phyloP scores from a whole-genome alignment of 2,329 filamentous ascomycete species.

The Ophiostoma montium region DNA sequence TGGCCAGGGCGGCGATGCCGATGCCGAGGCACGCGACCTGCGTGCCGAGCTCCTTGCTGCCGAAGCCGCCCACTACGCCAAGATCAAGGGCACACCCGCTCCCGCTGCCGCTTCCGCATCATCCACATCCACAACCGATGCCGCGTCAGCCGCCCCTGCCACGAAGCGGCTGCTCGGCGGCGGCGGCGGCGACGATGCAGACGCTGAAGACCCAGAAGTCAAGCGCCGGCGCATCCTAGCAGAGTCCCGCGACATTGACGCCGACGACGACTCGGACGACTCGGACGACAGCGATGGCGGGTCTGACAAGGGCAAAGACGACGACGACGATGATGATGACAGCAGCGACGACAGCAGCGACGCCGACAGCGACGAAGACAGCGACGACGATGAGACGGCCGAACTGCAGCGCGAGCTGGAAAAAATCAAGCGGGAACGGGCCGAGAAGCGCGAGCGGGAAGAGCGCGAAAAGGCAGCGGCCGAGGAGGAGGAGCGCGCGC shows the following conservation, averaged over 20 bases:
- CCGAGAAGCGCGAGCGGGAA: slow-evolving; percentile 66
- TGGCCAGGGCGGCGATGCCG: slow-evolving; percentile 78
- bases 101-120: too few species aligned
- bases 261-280: slow-evolving; percentile 24
- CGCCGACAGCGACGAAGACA: slow-evolving; percentile 47
- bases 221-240: slow-evolving; percentile 80
- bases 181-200: slow-evolving; percentile 15
- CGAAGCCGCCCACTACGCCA: slow-evolving; percentile 76
- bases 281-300: slow-evolving; percentile 45
- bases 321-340: slow-evolving; percentile 39
- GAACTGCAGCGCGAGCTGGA: slow-evolving; percentile 86
- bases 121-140: slow-evolving; percentile 21
- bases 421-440: slow-evolving; percentile 79
- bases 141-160: slow-evolving; percentile 22
- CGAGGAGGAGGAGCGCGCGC: slow-evolving; percentile 72
- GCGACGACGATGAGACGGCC: slow-evolving; percentile 65
- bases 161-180: slow-evolving; percentile 10
- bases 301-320: slow-evolving; percentile 44
- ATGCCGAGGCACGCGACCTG: slow-evolving; percentile 51
- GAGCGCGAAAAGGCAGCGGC: slow-evolving; percentile 68
- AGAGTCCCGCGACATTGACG: slow-evolving; percentile 78
- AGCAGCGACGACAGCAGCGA: slow-evolving; percentile 64
- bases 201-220: slow-evolving; percentile 61
- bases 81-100: slow-evolving; percentile 52
- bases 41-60: slow-evolving; percentile 80